Evolutionary conservation across 2,329 filamentous ascomycete genomes (phyloP), one percentile per base, ranked within the genome.

Genomic region (Xylaria sp.): DNA sequence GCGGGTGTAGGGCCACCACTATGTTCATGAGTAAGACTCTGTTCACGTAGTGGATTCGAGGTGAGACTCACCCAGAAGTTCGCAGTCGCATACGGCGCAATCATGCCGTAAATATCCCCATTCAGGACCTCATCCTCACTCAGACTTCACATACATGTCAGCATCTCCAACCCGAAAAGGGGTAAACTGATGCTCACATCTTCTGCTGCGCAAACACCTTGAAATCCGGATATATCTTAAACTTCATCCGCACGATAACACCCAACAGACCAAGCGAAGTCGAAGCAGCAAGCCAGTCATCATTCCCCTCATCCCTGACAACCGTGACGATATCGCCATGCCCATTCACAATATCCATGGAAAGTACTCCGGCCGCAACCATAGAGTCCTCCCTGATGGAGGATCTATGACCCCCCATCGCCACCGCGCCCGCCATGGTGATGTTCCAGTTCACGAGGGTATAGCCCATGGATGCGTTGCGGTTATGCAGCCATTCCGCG

Each of bases 391-490:
- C 78, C 10, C 77, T 70, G 13, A 81, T 71, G 13, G 78, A 78
- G 0, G 75, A 78, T 11, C 79, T 74, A 63, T 82, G 79, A 2
- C 78, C 79, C 0, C 79, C 79, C 79, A 82, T 82, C 3, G 79
- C 79, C 3, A 81, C 75, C 46, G 76, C 76, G 11, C 79, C 79
- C 0, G 77, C 79, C 42, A 81, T 72, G 4, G 76, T 80, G 57
- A 81, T 81, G 62, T 81, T 81, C 79, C 79, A 82, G 66, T 81
- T 82, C 3, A 81, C 79, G 3, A 82, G 70, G 0, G 78, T 79
- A 55, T 80, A 80, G 16, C 79, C 79, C 49, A 80, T 76, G 23
- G 75, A 77, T 8, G 78, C 79, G 13, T 73, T 75, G 23, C 74
- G 71, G 34, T 72, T 71, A 59, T 81, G 79, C 35, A 82, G 73